Percentiles rank a stretch among this genome's conserved stretches.
These are phyloP conservation scores for Phytophthora sansomeana DNA, from an alignment of 352 stramenopile species.

Conservation along the genomic window DNA sequence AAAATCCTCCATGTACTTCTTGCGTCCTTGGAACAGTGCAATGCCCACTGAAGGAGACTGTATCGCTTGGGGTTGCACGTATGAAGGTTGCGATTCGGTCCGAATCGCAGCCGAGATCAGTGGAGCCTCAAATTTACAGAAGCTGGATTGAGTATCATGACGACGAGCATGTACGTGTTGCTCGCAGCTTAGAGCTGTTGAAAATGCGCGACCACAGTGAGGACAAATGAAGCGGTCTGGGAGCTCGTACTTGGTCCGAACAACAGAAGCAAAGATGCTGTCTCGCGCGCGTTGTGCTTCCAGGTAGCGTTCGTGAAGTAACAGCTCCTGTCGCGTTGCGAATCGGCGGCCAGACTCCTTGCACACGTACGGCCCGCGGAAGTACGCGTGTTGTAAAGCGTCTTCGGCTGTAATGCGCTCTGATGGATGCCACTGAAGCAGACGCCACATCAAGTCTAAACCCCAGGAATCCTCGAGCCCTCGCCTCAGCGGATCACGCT, in stretches of 20 bases:
- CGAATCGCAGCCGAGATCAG: slow-evolving; percentile 31
- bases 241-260: slow-evolving; percentile 60
- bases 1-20: slow-evolving; percentile 94
- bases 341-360: slow-evolving; percentile 64
- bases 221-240: slow-evolving; percentile 64
- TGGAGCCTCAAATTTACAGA: slow-evolving; percentile 65
- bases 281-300: slow-evolving; percentile 56
- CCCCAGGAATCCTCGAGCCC: slow-evolving; percentile 86
- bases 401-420: slow-evolving; percentile 86
- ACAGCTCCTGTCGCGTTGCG: slow-evolving; percentile 67
- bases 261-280: slow-evolving; percentile 57
- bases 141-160: slow-evolving; percentile 50
- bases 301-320: slow-evolving; percentile 71
- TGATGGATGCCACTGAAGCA: slow-evolving; percentile 94
- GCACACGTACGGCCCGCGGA: slow-evolving; percentile 82
- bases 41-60: slow-evolving; percentile 41
- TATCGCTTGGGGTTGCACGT: slow-evolving; percentile 10
- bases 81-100: slow-evolving; percentile 25
- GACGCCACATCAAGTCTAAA: slow-evolving; percentile 94
- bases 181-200: slow-evolving; percentile 67
- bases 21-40: slow-evolving; percentile 90
- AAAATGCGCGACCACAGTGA: slow-evolving; percentile 69
- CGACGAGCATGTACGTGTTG: slow-evolving; percentile 61
- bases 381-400: slow-evolving; percentile 89
- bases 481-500: slow-evolving; percentile 90